Evolutionary conservation across 2,329 filamentous ascomycete genomes (phyloP).

Genomic region (Alternaria ethzedia): DNA sequence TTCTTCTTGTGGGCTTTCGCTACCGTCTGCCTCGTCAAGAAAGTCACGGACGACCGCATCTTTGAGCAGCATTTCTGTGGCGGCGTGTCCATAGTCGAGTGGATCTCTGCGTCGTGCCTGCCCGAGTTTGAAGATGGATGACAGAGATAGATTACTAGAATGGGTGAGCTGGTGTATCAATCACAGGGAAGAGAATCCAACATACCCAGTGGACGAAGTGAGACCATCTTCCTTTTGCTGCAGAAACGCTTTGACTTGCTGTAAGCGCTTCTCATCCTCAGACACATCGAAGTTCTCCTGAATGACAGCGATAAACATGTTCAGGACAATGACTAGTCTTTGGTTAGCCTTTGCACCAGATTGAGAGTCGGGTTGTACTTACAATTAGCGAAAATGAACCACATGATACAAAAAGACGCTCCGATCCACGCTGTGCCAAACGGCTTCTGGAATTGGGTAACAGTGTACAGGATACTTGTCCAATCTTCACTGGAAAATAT

Average conservation of each 20-base stretch:
- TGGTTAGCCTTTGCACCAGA: slow-evolving; percentile 12
- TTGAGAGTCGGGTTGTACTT: slow-evolving; percentile 16
- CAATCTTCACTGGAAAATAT: slow-evolving; percentile 95
- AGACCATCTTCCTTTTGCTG: slow-evolving; percentile 84
- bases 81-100: slow-evolving; percentile 87
- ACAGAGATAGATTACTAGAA: slow-evolving; percentile 72
- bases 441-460: slow-evolving; percentile 70
- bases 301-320: slow-evolving; percentile 99
- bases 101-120: slow-evolving; percentile 76
- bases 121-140: slow-evolving; percentile 67
- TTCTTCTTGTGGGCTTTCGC: slow-evolving; percentile 29
- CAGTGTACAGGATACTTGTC: slow-evolving; percentile 85
- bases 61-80: slow-evolving; percentile 95
- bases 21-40: slow-evolving; percentile 72
- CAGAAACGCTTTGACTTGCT: slow-evolving; percentile 94
- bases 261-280: slow-evolving; percentile 94
- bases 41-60: slow-evolving; percentile 96
- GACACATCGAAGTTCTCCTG: slow-evolving; percentile 99
- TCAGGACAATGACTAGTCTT: slow-evolving; percentile 77
- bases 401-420: slow-evolving; percentile 86
- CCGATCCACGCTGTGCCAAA: slow-evolving; percentile 88
- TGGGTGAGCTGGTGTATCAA: neutral
- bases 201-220: slow-evolving; percentile 62
- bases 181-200: neutral
- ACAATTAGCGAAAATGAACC: slow-evolving; percentile 92